phyloP scores from a whole-genome alignment of 768 basidiomycete genomes.

The Tylopilus felleus region DNA sequence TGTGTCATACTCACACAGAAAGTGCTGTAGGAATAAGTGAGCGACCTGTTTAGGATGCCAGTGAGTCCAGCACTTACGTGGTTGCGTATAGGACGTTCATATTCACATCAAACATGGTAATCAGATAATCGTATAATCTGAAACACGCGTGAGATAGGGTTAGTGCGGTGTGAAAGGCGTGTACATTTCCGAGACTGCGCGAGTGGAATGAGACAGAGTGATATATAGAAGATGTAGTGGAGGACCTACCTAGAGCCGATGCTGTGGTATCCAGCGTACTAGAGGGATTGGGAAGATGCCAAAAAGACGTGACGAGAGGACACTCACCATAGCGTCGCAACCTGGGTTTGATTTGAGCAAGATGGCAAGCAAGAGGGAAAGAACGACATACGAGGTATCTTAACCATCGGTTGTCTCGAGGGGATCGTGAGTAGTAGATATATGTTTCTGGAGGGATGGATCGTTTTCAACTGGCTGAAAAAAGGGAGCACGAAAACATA shows the following conservation, averaged over 20 bases:
- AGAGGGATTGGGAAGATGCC: not conserved
- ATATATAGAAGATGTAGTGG: not conserved
- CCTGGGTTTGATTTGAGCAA: conserved; percentile 10
- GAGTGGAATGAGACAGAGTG: conserved; percentile 5
- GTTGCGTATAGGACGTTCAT: conserved; percentile 26
- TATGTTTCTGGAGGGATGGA: conserved; percentile 20
- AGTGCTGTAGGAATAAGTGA: conserved; percentile 16
- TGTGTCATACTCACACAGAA: conserved; percentile 29
- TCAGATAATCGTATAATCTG: conserved; percentile 30
- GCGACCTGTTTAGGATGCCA: not conserved
- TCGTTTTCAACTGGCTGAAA: not conserved
- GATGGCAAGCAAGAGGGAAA: not conserved
- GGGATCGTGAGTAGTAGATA: conserved; percentile 29
- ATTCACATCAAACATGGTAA: conserved; percentile 22
- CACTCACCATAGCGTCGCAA: conserved; percentile 21
- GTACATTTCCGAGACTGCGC: conserved; percentile 28
- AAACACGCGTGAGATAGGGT: conserved; percentile 10
- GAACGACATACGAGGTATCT: conserved; percentile 19
- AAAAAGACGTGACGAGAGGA: not conserved
- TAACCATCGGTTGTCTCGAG: conserved; percentile 16
- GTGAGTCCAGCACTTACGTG: conserved; percentile 14
- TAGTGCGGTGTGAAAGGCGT: not conserved
- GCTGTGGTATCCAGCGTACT: conserved; percentile 25
- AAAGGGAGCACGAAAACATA: conserved; percentile 8
- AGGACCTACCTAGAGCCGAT: conserved; percentile 26